Evolutionary conservation across 2,329 filamentous ascomycete genomes (phyloP), one percentile per base, ranked within the genome.

Genomic region (Huntiella decipiens): DNA sequence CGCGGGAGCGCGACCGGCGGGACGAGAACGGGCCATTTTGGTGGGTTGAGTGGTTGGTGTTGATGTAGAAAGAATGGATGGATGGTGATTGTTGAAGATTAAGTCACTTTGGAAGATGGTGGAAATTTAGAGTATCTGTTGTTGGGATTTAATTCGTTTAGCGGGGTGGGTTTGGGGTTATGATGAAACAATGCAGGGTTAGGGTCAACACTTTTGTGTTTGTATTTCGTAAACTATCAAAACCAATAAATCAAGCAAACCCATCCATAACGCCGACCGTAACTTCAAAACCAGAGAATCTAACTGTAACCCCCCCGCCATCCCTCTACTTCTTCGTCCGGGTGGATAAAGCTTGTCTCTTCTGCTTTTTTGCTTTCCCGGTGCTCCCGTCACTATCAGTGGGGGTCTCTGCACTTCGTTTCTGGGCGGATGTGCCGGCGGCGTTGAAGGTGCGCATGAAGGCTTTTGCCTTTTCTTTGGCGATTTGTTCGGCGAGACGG

Each of bases 1-100:
- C 52, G 73, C 61, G 51, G 77, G 75, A 54, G 77, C 72, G 60
- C 73, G 69, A 57, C 63, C 53, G 61, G 72, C 68, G 64, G 80
- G 75, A 61, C 78, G 73, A 71, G 82, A 77, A 66, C 82, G 82
- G 79, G 82, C 66, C 82, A 88, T 88, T 50, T 62, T 71, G 60
- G 51, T 50, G 50, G 47, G 54, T 28, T 49, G 49, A 19, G 7
- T 11, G 15, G 5, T 1, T 3, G 7, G 37, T n/a, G 15, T 38
- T 44, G 46, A 48, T 50, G 51, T 45, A 49, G 47, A 45, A 44
- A 42, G 46, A 48, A 46, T 44, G 40, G 41, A 46, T 44, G 40
- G 41, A 47, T 19, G 15, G 45, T 17, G 45, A 11, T 10, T 16
- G 13, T 35, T 5, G 33, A 5, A 19, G 13, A 15, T n/a, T 3